Conservation (phyloP, 768 basidiomycete genomes). For the Aureoboletus auriporus region DNA sequence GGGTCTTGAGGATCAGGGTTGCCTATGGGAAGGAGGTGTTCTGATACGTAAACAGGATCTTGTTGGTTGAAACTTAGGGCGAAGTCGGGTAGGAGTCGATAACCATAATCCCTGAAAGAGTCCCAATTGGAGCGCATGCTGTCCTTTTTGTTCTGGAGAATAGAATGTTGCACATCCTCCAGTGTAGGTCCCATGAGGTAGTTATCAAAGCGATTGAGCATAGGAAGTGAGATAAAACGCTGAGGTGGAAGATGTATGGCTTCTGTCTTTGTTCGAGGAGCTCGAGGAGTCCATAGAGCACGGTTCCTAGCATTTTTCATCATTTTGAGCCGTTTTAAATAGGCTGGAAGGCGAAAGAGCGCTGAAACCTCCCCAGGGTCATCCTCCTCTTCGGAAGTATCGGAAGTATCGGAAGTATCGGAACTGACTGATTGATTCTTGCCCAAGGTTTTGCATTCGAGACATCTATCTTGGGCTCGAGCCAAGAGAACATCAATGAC, state of each 20-base stretch:
- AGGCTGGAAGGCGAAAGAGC: neutral
- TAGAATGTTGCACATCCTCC: neutral
- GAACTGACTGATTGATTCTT: no score
- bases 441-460: neutral
- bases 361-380: neutral
- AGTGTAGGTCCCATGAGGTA: constrained; percentile 1
- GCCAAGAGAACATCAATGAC: neutral
- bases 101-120: constrained; percentile 7
- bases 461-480: constrained; percentile 4
- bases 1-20: neutral
- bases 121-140: neutral
- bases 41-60: neutral
- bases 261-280: neutral
- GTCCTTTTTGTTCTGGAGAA: neutral
- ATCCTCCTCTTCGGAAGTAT: neutral
- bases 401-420: neutral
- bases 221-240: neutral
- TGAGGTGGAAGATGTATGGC: neutral
- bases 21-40: constrained; percentile 2
- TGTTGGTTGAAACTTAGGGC: constrained; percentile 1
- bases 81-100: constrained; percentile 1
- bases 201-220: neutral
- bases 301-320: neutral
- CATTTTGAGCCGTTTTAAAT: neutral
- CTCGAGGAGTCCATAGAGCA: neutral